Base-by-base conservation (phyloP, 2,329 filamentous ascomycete species). In the Grosmannia huntii region DNA sequence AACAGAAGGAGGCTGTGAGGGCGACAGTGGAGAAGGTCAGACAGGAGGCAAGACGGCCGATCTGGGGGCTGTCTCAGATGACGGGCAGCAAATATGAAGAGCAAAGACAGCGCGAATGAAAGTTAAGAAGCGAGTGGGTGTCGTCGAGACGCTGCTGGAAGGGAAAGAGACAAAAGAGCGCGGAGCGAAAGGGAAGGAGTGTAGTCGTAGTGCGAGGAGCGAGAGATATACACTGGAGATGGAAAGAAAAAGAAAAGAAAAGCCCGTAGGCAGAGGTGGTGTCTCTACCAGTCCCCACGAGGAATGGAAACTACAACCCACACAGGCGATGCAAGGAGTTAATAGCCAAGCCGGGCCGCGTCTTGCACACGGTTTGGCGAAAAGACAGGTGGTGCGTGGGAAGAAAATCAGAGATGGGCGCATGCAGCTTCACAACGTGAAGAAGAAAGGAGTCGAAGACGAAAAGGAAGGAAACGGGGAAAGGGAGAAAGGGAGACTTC, bases 51-150 rank as follows among this genome's bases (percentile, higher is more conserved):
- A 25, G 25, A 41, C 21, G 33, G 56, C 56, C 28, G 53, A 54
- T 51, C 49, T 51, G 31, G 31, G 51, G 31, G 50, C 51, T 60
- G 59, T 60, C 53, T 60, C 59, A 58, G 54, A 23, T 36, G 58
- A 27, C 31, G 25, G 55, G 21, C 21, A 59, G 54, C 36, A 51
- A 41, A 31, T 33, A 19, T n/a, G 2, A n/a, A 19, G 36, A 23
- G 52, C 36, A 48, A 31, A 44, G 16, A 25, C 36, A 50, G 56
- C 53, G 54, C 49, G 28, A 55, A 31, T 14, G 52, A 49, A 41
- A 19, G 36, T 53, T 11, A 52, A 27, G 46, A 57, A 60, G 28
- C 28, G 51, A 10, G 33, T 3, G 41, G 14, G 41, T 44, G 41
- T 44, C 41, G 41, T 44, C 41, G 41, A 19, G 41, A 44, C 41